Base-by-base conservation (phyloP, 441 rosid genomes). In the Melastoma candidum region DNA sequence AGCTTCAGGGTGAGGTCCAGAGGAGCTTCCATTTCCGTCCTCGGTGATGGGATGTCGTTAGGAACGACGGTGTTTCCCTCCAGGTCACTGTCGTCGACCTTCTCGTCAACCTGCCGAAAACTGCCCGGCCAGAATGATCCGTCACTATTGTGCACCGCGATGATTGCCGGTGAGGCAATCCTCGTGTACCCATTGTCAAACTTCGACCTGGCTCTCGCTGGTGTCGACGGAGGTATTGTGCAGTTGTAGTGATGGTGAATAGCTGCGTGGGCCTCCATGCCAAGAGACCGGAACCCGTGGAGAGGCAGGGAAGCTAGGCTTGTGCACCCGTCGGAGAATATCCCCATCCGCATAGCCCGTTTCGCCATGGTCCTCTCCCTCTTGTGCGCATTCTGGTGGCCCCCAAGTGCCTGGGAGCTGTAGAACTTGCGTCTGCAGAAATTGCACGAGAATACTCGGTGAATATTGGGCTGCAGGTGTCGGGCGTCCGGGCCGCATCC, bases 301-400 rank as follows among this genome's bases (percentile, higher is more conserved):
- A 92, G 84, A 4, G 98, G 94, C 22, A 88, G 70, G 36, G 92
- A 85, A 1, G 90, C 83, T 71, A 87, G 57, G 71, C 85, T 85
- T 1, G 83, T 75, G 41, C 74, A 92, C 64, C 83, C 74, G 27
- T 81, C 77, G 1, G 86, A 72, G 72, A 85, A 63, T 54, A 82
- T 76, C 39, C 87, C 90, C 92, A 90, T 79, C n/a, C 85, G 80
- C 84, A 90, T 70, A 26, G 96, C 96, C 7, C 92, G 87, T 62
- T 90, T 90, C 0, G 95, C 97, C 77, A 90, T 81, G 5, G 89
- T 87, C 64, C 97, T 65, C 68, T 90, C 97, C 58, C 96, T 71
- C 69, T 90, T 90, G 59, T 90, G 97, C 44, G 97, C 97, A 60
- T 90, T 90, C 56, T 90, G 97, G 80, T 90, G 97, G 51, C 97